Evolutionary conservation across 2,329 filamentous ascomycete species (phyloP), one percentile per base, ranked within the genome.

Genomic region (Lecanicillium sp.): DNA sequence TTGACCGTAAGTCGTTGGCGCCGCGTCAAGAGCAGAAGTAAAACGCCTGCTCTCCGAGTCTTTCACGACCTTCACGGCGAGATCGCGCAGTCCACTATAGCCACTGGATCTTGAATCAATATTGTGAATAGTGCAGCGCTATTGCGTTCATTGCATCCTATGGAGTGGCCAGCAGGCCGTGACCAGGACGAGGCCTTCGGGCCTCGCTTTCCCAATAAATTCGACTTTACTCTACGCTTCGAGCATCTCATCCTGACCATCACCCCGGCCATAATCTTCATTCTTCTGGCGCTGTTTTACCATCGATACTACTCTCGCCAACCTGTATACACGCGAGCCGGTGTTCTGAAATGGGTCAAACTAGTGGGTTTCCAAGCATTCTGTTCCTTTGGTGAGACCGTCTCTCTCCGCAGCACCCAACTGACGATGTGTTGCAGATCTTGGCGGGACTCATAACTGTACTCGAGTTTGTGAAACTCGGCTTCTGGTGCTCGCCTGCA

Each of bases 201-300:
- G 22, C 22, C 22, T 25, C 22, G 34, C 13, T 41, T 33, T 20
- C 39, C 33, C 11, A 33, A 14, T 14, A n/a, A 37, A 17, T 41
- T 41, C 31, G 39, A 41, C 33, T 41, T 41, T 33, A 41, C 39
- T 1, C 15, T 34, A 4, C 13, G 30, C 12, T 41, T 41, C 17
- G 39, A 41, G 29, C 34, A 37, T 13, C 17, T 37, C 4, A 14
- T 33, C 13, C 36, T 41, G 17, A 33, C 29, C 19, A 29, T 41
- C 22, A 15, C 29, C 7, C 39, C 39, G 13, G 28, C 39, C 8
- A 37, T 29, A 7, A n/a, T 32, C 17, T 41, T 41, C 22, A 29
- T 41, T n/a, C 10, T 25, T 4, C n/a, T 33, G n/a, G 27, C 30
- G 20, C 39, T 33, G 2, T 37, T 32, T 12, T 41, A 41, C 13